These are phyloP conservation scores for Iodosphaeria phyllophila DNA, from an alignment of 2,329 filamentous ascomycete species.

Conservation along the genomic window DNA sequence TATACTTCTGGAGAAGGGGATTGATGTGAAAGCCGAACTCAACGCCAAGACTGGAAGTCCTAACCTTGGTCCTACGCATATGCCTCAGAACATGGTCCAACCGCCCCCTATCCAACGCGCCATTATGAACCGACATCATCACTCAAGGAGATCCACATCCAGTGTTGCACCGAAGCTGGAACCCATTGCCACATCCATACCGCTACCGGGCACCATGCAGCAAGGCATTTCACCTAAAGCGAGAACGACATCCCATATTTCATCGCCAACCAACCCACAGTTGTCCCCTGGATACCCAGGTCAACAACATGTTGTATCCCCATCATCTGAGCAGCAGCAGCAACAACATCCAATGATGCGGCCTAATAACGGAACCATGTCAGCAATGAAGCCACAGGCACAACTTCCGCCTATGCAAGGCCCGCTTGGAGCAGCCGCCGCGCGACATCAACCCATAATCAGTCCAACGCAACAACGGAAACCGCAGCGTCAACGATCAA, in stretches of 20 bases:
- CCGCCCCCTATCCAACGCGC: conserved; percentile 63
- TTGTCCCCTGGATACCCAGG: too few relatives aligned
- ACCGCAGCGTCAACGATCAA: conserved; percentile 11
- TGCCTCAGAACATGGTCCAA: conserved; percentile 50
- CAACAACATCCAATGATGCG: conserved; percentile 26
- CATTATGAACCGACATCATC: conserved; percentile 59
- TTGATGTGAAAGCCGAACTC: conserved; percentile 92
- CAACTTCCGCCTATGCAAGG: conserved; percentile 14
- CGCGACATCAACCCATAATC: conserved; percentile 14
- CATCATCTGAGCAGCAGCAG: conserved; percentile 21
- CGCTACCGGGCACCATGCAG: conserved; percentile 22
- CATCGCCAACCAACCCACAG: conserved; percentile 32
- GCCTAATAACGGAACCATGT: too few relatives aligned
- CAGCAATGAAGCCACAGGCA: conserved; percentile 21
- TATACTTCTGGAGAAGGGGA: conserved; percentile 91
- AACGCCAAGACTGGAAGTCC: conserved; percentile 83
- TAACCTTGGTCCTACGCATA: conserved; percentile 50
- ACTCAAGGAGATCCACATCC: conserved; percentile 50
- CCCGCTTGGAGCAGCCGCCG: conserved; percentile 14
- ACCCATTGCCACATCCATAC: conserved; percentile 26
- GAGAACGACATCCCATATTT: conserved; percentile 63
- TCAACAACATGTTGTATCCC: too few relatives aligned
- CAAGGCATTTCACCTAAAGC: conserved; percentile 50
- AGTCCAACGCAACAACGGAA: not conserved
- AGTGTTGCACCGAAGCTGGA: conserved; percentile 62